Percentiles rank a stretch among this genome's conserved stretches.
Conservation (phyloP, 805 yeast species). For the Scheffersomyces spartinae region DNA sequence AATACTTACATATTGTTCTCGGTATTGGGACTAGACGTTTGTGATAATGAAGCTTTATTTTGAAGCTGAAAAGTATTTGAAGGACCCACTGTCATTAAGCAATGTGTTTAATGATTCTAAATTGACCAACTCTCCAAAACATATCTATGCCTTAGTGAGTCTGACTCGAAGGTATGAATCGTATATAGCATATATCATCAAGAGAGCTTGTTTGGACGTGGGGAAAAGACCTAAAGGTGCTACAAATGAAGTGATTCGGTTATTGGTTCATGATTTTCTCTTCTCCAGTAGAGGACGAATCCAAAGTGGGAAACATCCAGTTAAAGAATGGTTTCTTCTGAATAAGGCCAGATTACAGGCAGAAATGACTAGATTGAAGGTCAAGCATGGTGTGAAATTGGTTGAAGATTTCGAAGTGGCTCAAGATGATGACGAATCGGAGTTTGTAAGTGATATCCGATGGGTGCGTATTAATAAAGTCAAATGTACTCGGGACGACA, state of each 20-base stretch:
- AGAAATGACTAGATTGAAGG: conserved; percentile 66
- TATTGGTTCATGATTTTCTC: conserved; percentile 73
- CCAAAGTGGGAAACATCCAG: conserved; percentile 79
- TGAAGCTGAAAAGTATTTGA: conserved; percentile 29
- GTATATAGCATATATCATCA: conserved; percentile 50
- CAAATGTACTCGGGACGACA: conserved; percentile 28
- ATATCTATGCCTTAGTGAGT: conserved; percentile 71
- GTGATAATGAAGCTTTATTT: conserved; percentile 34
- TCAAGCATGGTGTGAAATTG: conserved; percentile 54
- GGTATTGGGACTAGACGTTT: no score
- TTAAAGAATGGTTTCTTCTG: conserved; percentile 68
- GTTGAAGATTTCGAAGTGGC: conserved; percentile 37
- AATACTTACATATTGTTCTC: no score
- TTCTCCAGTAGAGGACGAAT: conserved; percentile 69
- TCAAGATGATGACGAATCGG: conserved; percentile 43
- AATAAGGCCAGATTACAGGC: conserved; percentile 76
- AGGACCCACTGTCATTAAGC: conserved; percentile 11
- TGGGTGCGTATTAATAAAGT: conserved; percentile 73
- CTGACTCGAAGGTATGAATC: conserved; percentile 67
- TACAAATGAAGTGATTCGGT: conserved; percentile 41
- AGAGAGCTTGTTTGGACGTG: conserved; percentile 50
- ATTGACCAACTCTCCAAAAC: conserved; percentile 55
- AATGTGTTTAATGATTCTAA: conserved; percentile 21
- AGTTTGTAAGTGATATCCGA: conserved; percentile 71
- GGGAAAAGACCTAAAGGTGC: conserved; percentile 35